Evolutionary conservation across 2,329 filamentous ascomycete genomes (phyloP), one percentile per base, ranked within the genome.

Genomic region (Xylaria sp.): DNA sequence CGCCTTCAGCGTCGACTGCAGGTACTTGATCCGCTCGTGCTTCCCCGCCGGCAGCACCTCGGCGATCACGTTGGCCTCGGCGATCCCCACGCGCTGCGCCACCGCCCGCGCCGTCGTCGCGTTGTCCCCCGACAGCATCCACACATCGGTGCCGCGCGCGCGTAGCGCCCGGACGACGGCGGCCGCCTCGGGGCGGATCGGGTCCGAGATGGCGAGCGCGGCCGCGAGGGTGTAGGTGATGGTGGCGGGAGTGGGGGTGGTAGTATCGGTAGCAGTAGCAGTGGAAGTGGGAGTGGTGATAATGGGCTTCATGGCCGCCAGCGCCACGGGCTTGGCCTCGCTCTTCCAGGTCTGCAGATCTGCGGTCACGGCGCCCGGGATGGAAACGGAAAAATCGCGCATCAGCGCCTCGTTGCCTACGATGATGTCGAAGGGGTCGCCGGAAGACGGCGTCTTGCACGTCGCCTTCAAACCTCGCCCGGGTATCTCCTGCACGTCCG

Each of bases 81-180:
- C 81, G 60, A 97, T 96, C 19, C 90, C 90, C 17, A 96, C 79
- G 65, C 84, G 84, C 1, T 79, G 74, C 1, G 89, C 92, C 2
- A 97, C 90, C 0, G 91, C 91, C 18, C 81, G 78, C 2, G 92
- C 92, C 0, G 92, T 97, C n/a, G 78, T 86, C n/a, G 78, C 76
- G 67, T 96, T 96, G 75, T 97, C 92, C 24, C 92, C 92, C 0
- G 91, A 95, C 37, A 96, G 86, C 91, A 97, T 95, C 85, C 88
- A 96, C 3, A 96, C 89, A 26, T 86, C 83, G 43, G 89, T 86
- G 18, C 88, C 85, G 16, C 82, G 82, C 4, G 79, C 72, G 40
- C 83, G 81, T 0, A 96, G 82, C 1, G 85, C 78, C 6, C 74
- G 71, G 53, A 96, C 81, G 17, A 93, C 85, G 7, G 75, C 66